A percentile compares a stretch with the other conserved stretches of the same genome.
Evolutionary conservation across 352 stramenopile genomes (phyloP).

Genomic region (Pythium vanterpoolii): DNA sequence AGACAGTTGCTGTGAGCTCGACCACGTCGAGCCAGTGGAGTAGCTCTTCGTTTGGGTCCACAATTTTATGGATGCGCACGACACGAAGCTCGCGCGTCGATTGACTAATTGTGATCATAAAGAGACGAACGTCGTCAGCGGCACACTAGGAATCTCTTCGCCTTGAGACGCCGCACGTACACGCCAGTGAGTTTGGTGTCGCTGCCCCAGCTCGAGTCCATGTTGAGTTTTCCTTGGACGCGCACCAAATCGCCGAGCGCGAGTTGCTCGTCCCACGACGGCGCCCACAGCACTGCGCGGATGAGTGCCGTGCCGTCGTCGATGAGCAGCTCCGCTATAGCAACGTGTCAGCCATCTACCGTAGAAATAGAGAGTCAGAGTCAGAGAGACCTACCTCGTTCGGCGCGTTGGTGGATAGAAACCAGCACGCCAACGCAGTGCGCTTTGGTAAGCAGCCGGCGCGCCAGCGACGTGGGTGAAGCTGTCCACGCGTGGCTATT

Average conservation of each 20-base stretch:
- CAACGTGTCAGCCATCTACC: background rate
- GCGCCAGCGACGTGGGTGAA: constrained; percentile 21
- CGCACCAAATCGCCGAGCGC: constrained; percentile 67
- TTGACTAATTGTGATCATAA: background rate
- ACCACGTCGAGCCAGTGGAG: constrained; percentile 62
- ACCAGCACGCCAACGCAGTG: constrained; percentile 61
- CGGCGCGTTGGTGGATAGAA: constrained; percentile 45
- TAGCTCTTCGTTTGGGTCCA: constrained; percentile 73
- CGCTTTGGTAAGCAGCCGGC: constrained; percentile 58
- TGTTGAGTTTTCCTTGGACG: constrained; percentile 71
- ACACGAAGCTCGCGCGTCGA: constrained; percentile 52
- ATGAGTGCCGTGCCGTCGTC: constrained; percentile 72
- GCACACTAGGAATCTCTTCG: background rate
- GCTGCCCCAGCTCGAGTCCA: constrained; percentile 41
- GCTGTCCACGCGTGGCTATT: constrained; percentile 51
- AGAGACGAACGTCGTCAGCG: background rate
- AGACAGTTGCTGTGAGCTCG: constrained; percentile 42
- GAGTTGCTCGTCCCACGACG: constrained; percentile 15
- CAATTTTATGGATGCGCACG: constrained; percentile 38
- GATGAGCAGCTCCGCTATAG: constrained; percentile 61
- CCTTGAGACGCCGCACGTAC: background rate
- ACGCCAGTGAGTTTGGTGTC: background rate
- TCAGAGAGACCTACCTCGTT: constrained; percentile 39
- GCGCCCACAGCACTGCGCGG: constrained; percentile 51
- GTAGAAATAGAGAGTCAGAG: background rate